Conservation (phyloP, 1,284 basidiomycete species). For the Polyporus tsugae region DNA sequence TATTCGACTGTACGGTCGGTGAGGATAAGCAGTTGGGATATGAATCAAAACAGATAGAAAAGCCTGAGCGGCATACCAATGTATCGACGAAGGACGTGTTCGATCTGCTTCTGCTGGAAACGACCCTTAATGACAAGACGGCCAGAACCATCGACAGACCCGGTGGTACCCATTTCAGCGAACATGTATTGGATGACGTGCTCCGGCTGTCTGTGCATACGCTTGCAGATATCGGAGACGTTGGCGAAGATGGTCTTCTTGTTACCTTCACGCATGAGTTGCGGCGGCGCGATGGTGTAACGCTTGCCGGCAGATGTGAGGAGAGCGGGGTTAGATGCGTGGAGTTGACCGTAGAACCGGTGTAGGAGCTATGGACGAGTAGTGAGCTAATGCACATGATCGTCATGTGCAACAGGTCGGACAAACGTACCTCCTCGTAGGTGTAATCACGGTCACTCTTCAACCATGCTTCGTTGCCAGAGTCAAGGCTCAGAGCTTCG, state of each 20-base stretch:
- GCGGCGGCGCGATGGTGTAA: conserved; percentile 98
- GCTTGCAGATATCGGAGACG: conserved; percentile 96
- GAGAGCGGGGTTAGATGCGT: conserved; percentile 94
- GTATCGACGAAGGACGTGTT: conserved; percentile 96
- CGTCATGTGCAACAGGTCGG: neutral
- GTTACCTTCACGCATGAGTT: conserved; percentile 93
- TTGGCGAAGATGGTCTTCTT: conserved; percentile 99
- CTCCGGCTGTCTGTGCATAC: conserved; percentile 99
- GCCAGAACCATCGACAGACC: conserved; percentile 92
- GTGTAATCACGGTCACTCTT: conserved; percentile 94
- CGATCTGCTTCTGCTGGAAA: conserved; percentile 99
- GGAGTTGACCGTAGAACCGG: conserved; percentile 92
- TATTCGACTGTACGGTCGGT: conserved; percentile 81
- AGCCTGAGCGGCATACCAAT: conserved; percentile 71
- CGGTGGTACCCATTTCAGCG: conserved; percentile 98
- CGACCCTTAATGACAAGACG: conserved; percentile 97
- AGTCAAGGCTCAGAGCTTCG: conserved; percentile 63
- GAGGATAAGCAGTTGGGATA: neutral
- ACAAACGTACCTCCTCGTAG: conserved; percentile 81
- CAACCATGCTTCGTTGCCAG: conserved; percentile 87
- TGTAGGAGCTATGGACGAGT: conserved; percentile 77
- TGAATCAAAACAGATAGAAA: neutral
- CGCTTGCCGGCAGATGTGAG: conserved; percentile 88
- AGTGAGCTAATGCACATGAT: neutral
- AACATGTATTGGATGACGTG: conserved; percentile 99